Evolutionary conservation across 805 yeast genomes (phyloP), one percentile per base, ranked within the genome.

Genomic region (Saccharomycopsis babjevae): DNA sequence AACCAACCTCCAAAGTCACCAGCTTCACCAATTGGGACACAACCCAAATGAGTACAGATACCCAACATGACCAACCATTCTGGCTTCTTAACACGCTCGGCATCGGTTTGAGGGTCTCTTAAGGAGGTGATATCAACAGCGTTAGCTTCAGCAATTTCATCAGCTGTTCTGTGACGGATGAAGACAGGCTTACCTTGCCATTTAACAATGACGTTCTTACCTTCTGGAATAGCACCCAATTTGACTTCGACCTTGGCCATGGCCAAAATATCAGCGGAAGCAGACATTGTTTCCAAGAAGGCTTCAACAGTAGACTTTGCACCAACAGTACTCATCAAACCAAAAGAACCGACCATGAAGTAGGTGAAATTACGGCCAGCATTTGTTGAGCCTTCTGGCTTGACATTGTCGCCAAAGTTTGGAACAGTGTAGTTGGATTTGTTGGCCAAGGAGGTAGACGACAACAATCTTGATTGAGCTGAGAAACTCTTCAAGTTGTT

Each of bases 1-100:
- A 94, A 94, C 99, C 99, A 94, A 76, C 99, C 99, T 76, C 97
- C 98, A 71, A 83, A 94, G 78, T 94, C 99, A 79, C 99, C 99
- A 68, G 97, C 86, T 81, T 94, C 98, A 75, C 99, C 99, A 72
- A 94, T 94, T 69, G 99, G 99, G 65, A 94, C 99, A 87, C 99
- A 94, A 77, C 99, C 99, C 82, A 94, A 86, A 77, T 94, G 99
- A 68, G 99, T 94, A 83, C 99, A 94, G 76, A 94, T 93, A 80
- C 99, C 99, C 79, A 94, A 77, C 99, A 94, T 94, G 76, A 94
- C 83, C 74, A 94, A 84, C 99, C 99, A 94, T 79, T 93, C 94
- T 68, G 99, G 98, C 76, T 87, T 88, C 79, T 89, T 81, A 67
- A 89, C 97, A 82, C 99, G 91, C 73, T 90, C 96, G 66, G 88